phyloP scores from a whole-genome alignment of 2,329 filamentous ascomycete genomes.

The Claviceps sp. region DNA sequence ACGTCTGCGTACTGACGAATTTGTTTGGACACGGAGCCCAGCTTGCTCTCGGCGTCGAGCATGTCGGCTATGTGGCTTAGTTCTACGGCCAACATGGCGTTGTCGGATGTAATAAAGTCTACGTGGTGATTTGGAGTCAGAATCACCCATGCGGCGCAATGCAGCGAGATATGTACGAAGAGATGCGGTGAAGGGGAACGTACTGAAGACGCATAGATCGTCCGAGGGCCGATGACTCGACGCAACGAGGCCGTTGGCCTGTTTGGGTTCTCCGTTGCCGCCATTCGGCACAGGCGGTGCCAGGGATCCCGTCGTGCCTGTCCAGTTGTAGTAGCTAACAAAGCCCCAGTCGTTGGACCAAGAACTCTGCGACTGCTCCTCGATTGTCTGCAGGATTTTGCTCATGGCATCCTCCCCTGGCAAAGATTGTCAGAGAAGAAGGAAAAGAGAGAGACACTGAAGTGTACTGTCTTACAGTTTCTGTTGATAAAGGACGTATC shows the following conservation, averaged over 20 bases:
- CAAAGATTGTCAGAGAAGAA: slow-evolving; percentile 18
- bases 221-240: slow-evolving; percentile 75
- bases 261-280: slow-evolving; percentile 66
- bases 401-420: slow-evolving; percentile 49
- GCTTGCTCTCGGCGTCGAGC: slow-evolving; percentile 54
- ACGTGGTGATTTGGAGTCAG: slow-evolving; percentile 7
- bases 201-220: slow-evolving; percentile 58
- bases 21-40: slow-evolving; percentile 48
- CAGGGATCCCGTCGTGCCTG: slow-evolving; percentile 13
- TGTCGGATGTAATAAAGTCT: slow-evolving; percentile 31
- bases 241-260: slow-evolving; percentile 61
- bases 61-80: slow-evolving; percentile 47
- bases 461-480: slow-evolving; percentile 10
- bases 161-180: no score
- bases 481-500: slow-evolving; percentile 51
- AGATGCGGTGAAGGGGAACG: not conserved
- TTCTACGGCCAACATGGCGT: slow-evolving; percentile 27
- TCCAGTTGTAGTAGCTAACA: slow-evolving; percentile 18
- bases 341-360: slow-evolving; percentile 14
- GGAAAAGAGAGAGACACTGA: no score
- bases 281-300: slow-evolving; percentile 40
- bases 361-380: slow-evolving; percentile 14
- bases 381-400: slow-evolving; percentile 13
- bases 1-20: slow-evolving; percentile 33
- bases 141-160: not conserved